Conservation (phyloP, 1,284 basidiomycete species). For the Sanghuangporus baumii region DNA sequence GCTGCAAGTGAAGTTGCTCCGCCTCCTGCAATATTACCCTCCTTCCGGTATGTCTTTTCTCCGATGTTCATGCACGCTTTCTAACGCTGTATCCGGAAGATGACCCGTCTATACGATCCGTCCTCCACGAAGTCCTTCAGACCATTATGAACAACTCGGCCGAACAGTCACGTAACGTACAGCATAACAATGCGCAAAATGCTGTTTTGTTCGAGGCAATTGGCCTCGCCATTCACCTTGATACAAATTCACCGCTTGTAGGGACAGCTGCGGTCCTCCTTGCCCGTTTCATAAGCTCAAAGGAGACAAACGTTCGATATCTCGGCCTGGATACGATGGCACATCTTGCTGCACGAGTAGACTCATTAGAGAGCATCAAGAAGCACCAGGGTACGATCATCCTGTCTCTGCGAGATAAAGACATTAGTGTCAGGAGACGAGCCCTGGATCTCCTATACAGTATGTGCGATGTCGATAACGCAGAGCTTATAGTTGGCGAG, state of each 20-base stretch:
- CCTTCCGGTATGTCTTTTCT: conserved; percentile 64
- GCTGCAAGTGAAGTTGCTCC: conserved; percentile 95
- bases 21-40: conserved; percentile 93
- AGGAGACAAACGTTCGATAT: conserved; percentile 98
- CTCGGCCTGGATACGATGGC: conserved; percentile 98
- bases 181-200: conserved; percentile 98
- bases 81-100: conserved; percentile 43
- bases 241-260: conserved; percentile 87
- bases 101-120: conserved; percentile 73
- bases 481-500: conserved; percentile 92
- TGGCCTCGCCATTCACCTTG: conserved; percentile 93
- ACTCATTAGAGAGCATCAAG: conserved; percentile 89
- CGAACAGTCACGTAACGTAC: conserved; percentile 90
- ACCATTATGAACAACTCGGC: conserved; percentile 91
- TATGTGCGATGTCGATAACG: conserved; percentile 97
- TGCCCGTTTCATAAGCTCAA: conserved; percentile 93
- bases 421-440: conserved; percentile 92
- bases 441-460: conserved; percentile 96
- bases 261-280: conserved; percentile 87
- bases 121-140: conserved; percentile 82
- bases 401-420: conserved; percentile 89
- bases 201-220: conserved; percentile 99
- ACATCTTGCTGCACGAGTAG: conserved; percentile 90
- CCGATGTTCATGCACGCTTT: not conserved
- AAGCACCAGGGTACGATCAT: conserved; percentile 96